phyloP scores from a whole-genome alignment of 108 stramenopile species.

The Skeletonema menzelii region DNA sequence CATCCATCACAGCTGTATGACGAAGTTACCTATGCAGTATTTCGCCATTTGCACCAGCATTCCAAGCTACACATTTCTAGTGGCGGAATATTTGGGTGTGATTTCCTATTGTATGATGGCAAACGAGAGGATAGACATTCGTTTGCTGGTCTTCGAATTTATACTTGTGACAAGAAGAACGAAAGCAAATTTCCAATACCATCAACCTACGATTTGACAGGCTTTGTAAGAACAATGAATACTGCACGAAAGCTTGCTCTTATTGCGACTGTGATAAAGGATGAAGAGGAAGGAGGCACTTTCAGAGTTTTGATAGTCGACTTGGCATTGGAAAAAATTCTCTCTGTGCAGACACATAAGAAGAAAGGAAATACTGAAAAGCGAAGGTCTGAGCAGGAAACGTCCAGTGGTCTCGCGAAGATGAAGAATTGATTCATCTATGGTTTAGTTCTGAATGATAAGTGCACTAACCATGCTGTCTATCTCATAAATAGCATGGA shows the following conservation, averaged over 20 bases:
- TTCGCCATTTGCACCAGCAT: constrained; percentile 55
- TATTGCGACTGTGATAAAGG: constrained; percentile 61
- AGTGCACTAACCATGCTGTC: not conserved
- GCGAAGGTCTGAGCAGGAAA: constrained; percentile 24
- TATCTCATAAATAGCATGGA: no score
- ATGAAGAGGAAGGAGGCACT: constrained; percentile 1
- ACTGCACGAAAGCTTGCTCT: constrained; percentile 86
- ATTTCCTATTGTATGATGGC: constrained; percentile 85
- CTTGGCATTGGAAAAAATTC: constrained; percentile 74
- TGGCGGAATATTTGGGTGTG: constrained; percentile 87
- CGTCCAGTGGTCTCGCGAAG: not conserved
- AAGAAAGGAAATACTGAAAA: constrained; percentile 42
- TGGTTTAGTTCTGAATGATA: not conserved
- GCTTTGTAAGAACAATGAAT: constrained; percentile 80
- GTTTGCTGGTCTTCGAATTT: constrained; percentile 85
- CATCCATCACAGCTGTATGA: constrained; percentile 30
- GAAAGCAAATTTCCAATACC: constrained; percentile 49
- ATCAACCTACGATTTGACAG: constrained; percentile 70
- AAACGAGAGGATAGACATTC: constrained; percentile 77
- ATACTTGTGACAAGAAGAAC: constrained; percentile 13
- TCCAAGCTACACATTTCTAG: constrained; percentile 66
- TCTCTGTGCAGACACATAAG: constrained; percentile 56
- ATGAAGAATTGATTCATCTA: not conserved
- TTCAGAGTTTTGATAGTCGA: constrained; percentile 69
- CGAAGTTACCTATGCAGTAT: constrained; percentile 40